Percentiles rank a stretch among this genome's conserved stretches.
Conservation (phyloP, 257 asterid genomes). For the Solanum microdontum region DNA sequence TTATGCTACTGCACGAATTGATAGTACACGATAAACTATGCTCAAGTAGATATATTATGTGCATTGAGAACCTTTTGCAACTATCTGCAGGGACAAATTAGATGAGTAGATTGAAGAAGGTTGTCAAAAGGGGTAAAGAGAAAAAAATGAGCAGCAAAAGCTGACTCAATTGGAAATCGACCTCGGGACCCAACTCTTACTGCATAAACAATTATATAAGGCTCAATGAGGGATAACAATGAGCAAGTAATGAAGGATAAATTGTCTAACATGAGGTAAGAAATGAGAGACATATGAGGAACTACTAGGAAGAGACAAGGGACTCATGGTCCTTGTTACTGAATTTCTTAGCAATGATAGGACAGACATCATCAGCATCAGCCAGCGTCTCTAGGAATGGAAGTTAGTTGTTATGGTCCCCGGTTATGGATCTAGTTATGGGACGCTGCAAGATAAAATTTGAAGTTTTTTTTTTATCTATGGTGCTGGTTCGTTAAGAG, state of each 20-base stretch:
- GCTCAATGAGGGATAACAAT: constrained; percentile 32
- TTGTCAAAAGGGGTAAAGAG: constrained; percentile 3
- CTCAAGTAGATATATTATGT: constrained; percentile 11
- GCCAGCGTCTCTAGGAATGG: constrained; percentile 89
- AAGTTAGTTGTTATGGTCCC: constrained; percentile 7
- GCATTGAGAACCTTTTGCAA: constrained; percentile 33
- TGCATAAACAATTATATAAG: constrained; percentile 25
- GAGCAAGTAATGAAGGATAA: constrained; percentile 33
- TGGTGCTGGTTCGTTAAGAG: too few species aligned
- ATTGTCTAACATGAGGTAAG: not conserved
- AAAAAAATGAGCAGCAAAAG: not conserved
- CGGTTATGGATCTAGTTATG: too few species aligned
- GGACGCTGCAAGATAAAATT: too few species aligned
- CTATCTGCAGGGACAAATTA: constrained; percentile 35
- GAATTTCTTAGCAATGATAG: constrained; percentile 79
- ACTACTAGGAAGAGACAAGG: constrained; percentile 34
- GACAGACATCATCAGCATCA: constrained; percentile 83
- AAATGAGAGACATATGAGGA: constrained; percentile 12
- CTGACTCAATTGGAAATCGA: constrained; percentile 24
- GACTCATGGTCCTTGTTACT: constrained; percentile 90
- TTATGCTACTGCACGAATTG: not conserved
- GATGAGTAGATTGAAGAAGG: constrained; percentile 18
- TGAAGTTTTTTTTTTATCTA: too few species aligned
- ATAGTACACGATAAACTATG: not conserved
- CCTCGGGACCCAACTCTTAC: constrained; percentile 7